Evolutionary conservation across 2,329 filamentous ascomycete species (phyloP), one percentile per base, ranked within the genome.

Genomic region (Botryotinia calthae): DNA sequence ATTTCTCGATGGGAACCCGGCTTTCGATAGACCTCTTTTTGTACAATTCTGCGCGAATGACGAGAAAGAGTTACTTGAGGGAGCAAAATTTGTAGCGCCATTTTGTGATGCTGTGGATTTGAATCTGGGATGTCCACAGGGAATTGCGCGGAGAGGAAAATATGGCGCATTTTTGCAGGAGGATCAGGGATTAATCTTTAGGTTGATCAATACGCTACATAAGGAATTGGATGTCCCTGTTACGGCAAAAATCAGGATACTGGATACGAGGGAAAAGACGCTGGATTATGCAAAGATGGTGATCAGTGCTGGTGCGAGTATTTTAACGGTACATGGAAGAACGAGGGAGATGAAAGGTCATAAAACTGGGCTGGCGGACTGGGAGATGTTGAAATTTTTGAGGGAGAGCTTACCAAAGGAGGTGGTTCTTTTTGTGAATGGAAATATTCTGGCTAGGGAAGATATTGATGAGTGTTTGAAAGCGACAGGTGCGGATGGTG

Each of bases 31-130:
- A 9, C 96, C 96, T 0, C 89, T 98, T 16, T 94, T 98, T 78
- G 95, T 98, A 4, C 96, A 99, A 80, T 99, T 99, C 82, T 99
- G 96, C 85, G 93, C 94, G 75, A 97, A 96, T 82, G 90, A 96
- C 74, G 89, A 94, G 0, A 87, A 92, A n/a, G 89, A 92, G 70
- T 87, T 97, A 31, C 89, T 98, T 65, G 86, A 87, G 42, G 94
- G 96, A 0, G 96, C 95, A 0, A 87, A 88, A 76, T 87, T 91
- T 74, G 95, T 94, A 0, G 90, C 92, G 8, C 93, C 94, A 0
- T 93, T 95, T 82, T 98, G 95, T 82, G 96, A 99, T 81, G 96
- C 96, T 12, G 92, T 99, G 5, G 96, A 99, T 81, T 84, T 99
- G 78, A 99, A 99, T 81, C 86, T 99, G 7, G 96, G 96, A 12